These are phyloP conservation scores for Coffea humblotiana DNA, from an alignment of 305 asterid species.

Conservation along the genomic window DNA sequence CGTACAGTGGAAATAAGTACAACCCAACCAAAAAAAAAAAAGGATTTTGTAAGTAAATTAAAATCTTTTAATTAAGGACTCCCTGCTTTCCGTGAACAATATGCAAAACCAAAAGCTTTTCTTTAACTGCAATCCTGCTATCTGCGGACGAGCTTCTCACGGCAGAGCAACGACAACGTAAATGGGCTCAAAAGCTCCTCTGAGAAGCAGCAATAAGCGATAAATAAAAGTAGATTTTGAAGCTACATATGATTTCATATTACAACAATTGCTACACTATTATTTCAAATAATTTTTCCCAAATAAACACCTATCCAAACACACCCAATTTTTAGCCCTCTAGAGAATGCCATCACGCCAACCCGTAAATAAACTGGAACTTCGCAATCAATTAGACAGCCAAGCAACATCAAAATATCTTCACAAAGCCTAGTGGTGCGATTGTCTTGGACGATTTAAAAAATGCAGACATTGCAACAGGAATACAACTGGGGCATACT, in stretches of 20 bases:
- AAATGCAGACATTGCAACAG: neutral
- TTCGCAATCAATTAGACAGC: neutral
- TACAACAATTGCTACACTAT: no score
- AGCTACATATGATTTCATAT: no score
- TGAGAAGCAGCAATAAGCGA: no score
- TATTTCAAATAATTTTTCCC: no score
- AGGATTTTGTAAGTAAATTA: no score
- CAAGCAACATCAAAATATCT: neutral
- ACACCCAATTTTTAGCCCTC: no score
- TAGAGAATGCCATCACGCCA: neutral
- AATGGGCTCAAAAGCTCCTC: neutral
- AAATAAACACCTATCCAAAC: no score
- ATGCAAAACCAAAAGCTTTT: neutral
- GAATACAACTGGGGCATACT: slow-evolving; percentile 8
- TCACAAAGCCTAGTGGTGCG: slow-evolving; percentile 2
- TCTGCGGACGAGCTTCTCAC: neutral
- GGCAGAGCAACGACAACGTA: neutral
- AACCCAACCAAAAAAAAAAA: neutral
- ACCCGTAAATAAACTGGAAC: neutral
- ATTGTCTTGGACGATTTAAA: neutral
- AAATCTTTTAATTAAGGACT: no score
- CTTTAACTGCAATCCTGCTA: neutral
- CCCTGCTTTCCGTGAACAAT: neutral
- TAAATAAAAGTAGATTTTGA: neutral
- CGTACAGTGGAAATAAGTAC: neutral